Conservation (phyloP, 192 early-diverging fungal species). For the Coemansia sp. region DNA sequence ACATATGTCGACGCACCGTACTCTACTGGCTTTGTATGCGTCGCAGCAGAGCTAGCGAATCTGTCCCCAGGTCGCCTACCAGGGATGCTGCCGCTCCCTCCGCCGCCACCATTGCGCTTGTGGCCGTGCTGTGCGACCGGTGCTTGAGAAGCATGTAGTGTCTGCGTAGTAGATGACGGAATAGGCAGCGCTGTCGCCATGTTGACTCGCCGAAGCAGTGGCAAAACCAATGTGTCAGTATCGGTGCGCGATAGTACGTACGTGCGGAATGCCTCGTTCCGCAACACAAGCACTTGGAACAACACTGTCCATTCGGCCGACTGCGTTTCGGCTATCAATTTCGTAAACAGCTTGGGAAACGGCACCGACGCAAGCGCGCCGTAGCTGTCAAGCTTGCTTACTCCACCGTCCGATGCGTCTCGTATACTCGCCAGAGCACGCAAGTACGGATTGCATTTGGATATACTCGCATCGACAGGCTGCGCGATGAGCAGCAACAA, state of each 20-base stretch:
- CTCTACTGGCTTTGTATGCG: background rate
- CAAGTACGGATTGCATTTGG: slow-evolving; percentile 30
- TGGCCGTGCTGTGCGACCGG: background rate
- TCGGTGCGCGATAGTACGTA: slow-evolving; percentile 54
- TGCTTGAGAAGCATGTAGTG: background rate
- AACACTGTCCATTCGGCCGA: slow-evolving; percentile 39
- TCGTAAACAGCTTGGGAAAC: slow-evolving; percentile 47
- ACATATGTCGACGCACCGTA: background rate
- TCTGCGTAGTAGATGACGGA: slow-evolving; percentile 21
- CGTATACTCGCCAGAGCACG: slow-evolving; percentile 21
- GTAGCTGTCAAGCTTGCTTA: slow-evolving; percentile 9
- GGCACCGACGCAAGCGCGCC: slow-evolving; percentile 23
- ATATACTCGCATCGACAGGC: slow-evolving; percentile 1
- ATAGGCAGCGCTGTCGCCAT: slow-evolving; percentile 41
- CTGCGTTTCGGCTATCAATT: slow-evolving; percentile 25
- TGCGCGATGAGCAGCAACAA: slow-evolving; percentile 42
- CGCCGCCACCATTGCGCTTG: slow-evolving; percentile 7
- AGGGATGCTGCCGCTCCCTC: slow-evolving; percentile 1
- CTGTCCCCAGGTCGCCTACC: slow-evolving; percentile 6
- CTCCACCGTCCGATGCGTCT: slow-evolving; percentile 25
- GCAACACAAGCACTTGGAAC: slow-evolving; percentile 37
- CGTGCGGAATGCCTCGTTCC: slow-evolving; percentile 47
- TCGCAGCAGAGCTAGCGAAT: background rate
- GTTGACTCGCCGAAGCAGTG: slow-evolving; percentile 37
- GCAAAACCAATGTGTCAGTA: slow-evolving; percentile 45